Conservation (phyloP, 495 filamentous ascomycete genomes). For the Hypoxylon subgilvum region DNA sequence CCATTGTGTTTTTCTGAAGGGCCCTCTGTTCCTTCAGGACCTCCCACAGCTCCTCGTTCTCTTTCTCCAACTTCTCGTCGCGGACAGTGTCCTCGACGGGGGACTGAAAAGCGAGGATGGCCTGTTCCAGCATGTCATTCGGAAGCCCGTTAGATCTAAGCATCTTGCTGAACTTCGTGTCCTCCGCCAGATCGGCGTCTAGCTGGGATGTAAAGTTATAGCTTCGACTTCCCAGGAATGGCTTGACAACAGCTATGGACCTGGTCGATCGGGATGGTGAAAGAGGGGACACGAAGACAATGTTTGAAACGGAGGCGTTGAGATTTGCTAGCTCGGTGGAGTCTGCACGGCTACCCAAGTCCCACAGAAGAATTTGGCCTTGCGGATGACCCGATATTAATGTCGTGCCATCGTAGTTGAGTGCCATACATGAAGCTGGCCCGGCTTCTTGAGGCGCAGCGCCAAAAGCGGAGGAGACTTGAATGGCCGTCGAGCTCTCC, state of each 20-base stretch:
- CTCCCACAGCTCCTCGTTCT: slow-evolving; percentile 60
- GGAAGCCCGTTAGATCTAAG: slow-evolving; percentile 49
- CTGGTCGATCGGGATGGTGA: slow-evolving; percentile 54
- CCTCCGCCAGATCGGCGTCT: slow-evolving; percentile 41
- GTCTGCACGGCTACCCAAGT: slow-evolving; percentile 69
- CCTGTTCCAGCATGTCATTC: slow-evolving; percentile 43
- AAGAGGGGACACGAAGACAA: slow-evolving; percentile 72
- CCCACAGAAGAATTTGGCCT: slow-evolving; percentile 82
- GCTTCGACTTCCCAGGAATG: slow-evolving; percentile 66
- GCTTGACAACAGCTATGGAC: slow-evolving; percentile 71
- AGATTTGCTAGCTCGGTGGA: slow-evolving; percentile 67
- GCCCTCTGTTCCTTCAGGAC: slow-evolving; percentile 56
- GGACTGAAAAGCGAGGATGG: slow-evolving; percentile 47
- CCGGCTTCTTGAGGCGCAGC: slow-evolving; percentile 66
- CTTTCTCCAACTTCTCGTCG: slow-evolving; percentile 52
- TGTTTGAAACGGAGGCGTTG: slow-evolving; percentile 78
- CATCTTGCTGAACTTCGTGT: slow-evolving; percentile 48
- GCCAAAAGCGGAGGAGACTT: slow-evolving; percentile 66
- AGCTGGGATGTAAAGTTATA: slow-evolving; percentile 76
- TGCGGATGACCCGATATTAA: slow-evolving; percentile 81
- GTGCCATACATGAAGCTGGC: slow-evolving; percentile 63
- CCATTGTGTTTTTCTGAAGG: slow-evolving; percentile 55
- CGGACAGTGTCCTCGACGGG: slow-evolving; percentile 36
- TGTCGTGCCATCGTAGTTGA: slow-evolving; percentile 82
- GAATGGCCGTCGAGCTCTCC: slow-evolving; percentile 54